Conservation (phyloP, 768 basidiomycete genomes). For the Trametes meyenii region DNA sequence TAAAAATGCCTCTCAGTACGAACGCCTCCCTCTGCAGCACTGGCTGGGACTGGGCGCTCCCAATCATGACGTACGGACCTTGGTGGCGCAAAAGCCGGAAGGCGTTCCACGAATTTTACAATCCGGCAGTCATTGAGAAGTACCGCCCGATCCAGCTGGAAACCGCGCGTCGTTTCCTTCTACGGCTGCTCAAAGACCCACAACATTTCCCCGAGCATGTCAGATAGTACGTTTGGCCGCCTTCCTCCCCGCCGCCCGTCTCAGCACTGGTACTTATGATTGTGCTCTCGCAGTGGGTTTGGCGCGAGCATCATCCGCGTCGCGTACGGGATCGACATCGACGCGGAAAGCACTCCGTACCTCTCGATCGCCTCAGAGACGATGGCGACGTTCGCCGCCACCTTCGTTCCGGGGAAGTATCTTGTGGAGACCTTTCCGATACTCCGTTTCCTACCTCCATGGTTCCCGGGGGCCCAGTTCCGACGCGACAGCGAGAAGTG, state of each 20-base stretch:
- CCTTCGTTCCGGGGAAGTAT: conserved; percentile 28
- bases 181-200: conserved; percentile 3
- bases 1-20: too few species aligned
- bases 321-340: conserved; percentile 18
- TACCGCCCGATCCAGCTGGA: conserved; percentile 5
- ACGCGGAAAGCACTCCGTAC: conserved; percentile 5
- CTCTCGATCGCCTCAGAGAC: conserved; percentile 7
- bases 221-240: background rate
- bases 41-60: conserved; percentile 7
- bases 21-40: background rate
- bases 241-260: background rate
- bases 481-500: conserved; percentile 13
- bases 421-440: conserved; percentile 31
- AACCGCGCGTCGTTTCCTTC: conserved; percentile 1
- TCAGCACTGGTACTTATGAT: background rate
- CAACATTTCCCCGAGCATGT: conserved; percentile 7
- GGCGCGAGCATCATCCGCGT: conserved; percentile 9
- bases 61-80: conserved; percentile 5
- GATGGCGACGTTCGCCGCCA: conserved; percentile 7
- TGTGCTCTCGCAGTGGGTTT: background rate
- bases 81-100: conserved; percentile 14
- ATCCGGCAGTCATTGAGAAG: background rate
- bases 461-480: conserved; percentile 29
- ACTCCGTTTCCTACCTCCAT: conserved; percentile 27
- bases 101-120: conserved; percentile 18